Evolutionary conservation across 306 rosid species (phyloP), one percentile per base, ranked within the genome.

Genomic region (Chamaecrista fasciculata): DNA sequence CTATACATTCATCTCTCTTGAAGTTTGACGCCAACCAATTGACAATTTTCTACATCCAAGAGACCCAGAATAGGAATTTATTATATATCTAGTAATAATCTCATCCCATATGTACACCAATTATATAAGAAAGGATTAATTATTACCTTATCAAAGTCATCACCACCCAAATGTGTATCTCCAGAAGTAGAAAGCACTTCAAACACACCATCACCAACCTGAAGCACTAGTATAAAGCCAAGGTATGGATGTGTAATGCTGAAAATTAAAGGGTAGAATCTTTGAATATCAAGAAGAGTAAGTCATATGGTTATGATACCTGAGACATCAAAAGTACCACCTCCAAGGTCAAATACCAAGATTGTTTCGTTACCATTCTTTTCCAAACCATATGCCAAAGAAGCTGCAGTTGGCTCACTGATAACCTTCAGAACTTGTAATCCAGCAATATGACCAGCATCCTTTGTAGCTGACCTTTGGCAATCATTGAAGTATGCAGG

Each of bases 391-490:
- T 93, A 93, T 7, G 98, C 98, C 70, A 93, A 76, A 3, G 98
- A 93, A 11, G 98, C 98, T 2, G 98, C 98, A 46, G 98, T 93
- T 0, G 98, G 98, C 66, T 93, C 98, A 46, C 90, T 93, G 53
- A 93, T 5, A 93, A 66, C 67, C 98, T 97, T 66, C n/a, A n/a
- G n/a, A n/a, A n/a, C n/a, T n/a, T n/a, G n/a, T n/a, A n/a, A n/a
- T n/a, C n/a, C n/a, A n/a, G 98, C 98, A 80, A 93, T 93, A 26
- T 96, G 85, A 18, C 98, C 98, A 15, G 98, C 98, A 82, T 93
- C 98, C 85, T 88, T 93, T 0, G 98, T 93, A 5, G 98, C 98
- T 11, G 98, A 90, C 70, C 98, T 90, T 69, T 93, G 98, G 15
- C 97, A 93, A 69, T 93, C 98, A 63, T 93, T 93, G 81, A 93